Conservation (phyloP, 1,284 basidiomycete genomes). For the Ceratobasidium sp. region DNA sequence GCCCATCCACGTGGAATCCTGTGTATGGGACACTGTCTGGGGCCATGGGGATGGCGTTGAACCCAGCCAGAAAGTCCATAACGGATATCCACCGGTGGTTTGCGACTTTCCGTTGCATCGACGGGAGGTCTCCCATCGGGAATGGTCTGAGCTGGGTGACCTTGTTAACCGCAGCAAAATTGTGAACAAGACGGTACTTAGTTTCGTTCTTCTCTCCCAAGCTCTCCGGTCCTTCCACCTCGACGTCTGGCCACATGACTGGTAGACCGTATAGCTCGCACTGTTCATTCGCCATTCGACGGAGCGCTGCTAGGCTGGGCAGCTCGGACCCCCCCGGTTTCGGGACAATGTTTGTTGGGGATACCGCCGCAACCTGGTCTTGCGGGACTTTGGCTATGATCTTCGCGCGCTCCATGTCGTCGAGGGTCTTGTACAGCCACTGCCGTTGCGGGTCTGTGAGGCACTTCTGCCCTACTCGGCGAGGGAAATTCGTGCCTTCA, state of each 20-base stretch:
- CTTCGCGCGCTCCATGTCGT: conserved; percentile 42
- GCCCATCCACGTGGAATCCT: conserved; percentile 47
- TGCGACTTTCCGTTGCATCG: conserved; percentile 42
- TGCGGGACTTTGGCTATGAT: conserved; percentile 32
- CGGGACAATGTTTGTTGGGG: conserved; percentile 19
- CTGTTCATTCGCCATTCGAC: conserved; percentile 38
- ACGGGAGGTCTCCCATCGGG: conserved; percentile 38
- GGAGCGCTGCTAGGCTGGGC: conserved; percentile 39
- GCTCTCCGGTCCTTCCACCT: not conserved
- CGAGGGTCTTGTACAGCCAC: conserved; percentile 2
- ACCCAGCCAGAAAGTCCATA: conserved; percentile 46
- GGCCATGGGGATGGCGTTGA: conserved; percentile 42
- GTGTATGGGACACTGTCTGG: conserved; percentile 41
- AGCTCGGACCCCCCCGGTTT: conserved; percentile 19
- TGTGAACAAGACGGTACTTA: conserved; percentile 51
- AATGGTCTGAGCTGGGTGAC: conserved; percentile 48
- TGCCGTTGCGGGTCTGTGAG: conserved; percentile 41
- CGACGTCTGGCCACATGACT: conserved; percentile 17
- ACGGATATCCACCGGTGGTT: conserved; percentile 45
- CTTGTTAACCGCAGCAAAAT: conserved; percentile 49
- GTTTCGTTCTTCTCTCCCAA: not conserved
- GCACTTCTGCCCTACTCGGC: conserved; percentile 34
- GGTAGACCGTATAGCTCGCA: not conserved
- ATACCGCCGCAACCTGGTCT: conserved; percentile 41
- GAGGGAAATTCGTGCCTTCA: conserved; percentile 26